Evolutionary conservation across 805 yeast genomes (phyloP), one percentile per base, ranked within the genome.

Genomic region (Metschnikowia reukaufii): DNA sequence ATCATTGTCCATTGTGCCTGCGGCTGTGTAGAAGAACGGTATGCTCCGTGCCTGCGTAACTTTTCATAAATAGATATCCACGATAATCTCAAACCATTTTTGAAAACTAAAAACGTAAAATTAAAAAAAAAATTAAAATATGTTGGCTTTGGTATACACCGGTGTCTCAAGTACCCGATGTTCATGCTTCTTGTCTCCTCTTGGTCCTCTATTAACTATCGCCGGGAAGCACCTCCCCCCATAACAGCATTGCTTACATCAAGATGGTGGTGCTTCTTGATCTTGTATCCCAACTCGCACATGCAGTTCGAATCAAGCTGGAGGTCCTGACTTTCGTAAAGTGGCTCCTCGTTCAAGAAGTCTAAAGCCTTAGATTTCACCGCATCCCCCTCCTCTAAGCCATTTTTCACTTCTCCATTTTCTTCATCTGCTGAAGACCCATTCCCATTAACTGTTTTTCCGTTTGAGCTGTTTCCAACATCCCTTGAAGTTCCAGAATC

Each of bases 231-330:
- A 6, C 59, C 44, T 2, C 73, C 71, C 6, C 64, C 57, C 27
- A 65, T 57, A 1, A 64, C 62, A 10, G 61, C 66, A 39, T 63
- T 64, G 51, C 72, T 66, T 4, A 70, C 58, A 17, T 69, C 76
- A 39, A 64, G 52, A 49, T 73, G 77, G 52, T 70, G 73, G 48
- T 73, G 77, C 56, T 65, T 72, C 46, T 60, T 70, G 36, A 73
- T 62, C 54, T 61, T 66, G 50, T 72, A 73, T 4, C 77, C 77
- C 44, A 72, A 61, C 13, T 72, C 72, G 49, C 77, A 72, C 31
- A 53, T 36, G 2, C 75, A 74, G 42, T 52, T 56, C n/a, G 58
- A 27, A 21, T 58, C 64, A 23, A 62, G 29, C 40, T 49, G 56
- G 44, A 60, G 49, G 30, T 60, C 62, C 8, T 31, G 35, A 13